These are phyloP conservation scores for Phytopythium vexans DNA, from an alignment of 352 stramenopile genomes.

Conservation along the genomic window DNA sequence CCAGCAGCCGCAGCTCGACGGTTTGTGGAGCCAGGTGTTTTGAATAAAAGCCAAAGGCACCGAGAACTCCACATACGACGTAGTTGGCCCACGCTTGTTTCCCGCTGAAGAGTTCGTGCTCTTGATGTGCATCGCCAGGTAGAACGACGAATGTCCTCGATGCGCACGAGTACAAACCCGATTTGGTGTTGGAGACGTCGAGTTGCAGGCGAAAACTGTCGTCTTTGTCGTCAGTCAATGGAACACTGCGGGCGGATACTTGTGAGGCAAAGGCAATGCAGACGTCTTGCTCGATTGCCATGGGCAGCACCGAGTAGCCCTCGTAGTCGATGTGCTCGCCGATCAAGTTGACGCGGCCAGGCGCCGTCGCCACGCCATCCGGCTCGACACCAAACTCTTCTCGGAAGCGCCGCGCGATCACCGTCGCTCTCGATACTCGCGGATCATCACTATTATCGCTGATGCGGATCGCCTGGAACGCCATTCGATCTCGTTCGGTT, in stretches of 20 bases:
- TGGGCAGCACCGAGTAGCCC: conserved; percentile 79
- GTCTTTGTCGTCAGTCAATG: not conserved
- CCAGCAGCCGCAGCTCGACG: conserved; percentile 36
- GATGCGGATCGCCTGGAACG: conserved; percentile 15
- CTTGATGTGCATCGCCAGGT: conserved; percentile 6
- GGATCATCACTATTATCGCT: too few relatives aligned
- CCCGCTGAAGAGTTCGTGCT: conserved; percentile 1
- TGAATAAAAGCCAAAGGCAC: conserved; percentile 10
- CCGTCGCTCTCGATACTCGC: conserved; percentile 1
- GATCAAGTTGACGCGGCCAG: conserved; percentile 85
- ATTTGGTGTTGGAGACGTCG: conserved; percentile 19
- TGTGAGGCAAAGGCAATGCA: conserved; percentile 38
- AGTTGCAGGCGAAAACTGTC: conserved; percentile 11
- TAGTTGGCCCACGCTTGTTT: conserved; percentile 33
- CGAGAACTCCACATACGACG: conserved; percentile 30
- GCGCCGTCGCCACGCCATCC: conserved; percentile 42
- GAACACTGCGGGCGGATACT: not conserved
- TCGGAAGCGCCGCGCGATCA: conserved; percentile 24
- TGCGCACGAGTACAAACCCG: not conserved
- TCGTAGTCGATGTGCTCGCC: conserved; percentile 89
- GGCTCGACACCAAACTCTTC: conserved; percentile 21
- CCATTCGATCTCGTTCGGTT: not conserved
- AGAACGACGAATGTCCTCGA: not conserved
- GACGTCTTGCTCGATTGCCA: conserved; percentile 67
- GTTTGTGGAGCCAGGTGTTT: conserved; percentile 9